Evolutionary conservation across 2,329 filamentous ascomycete genomes (phyloP).

Genomic region (Trichoderma simmonsii): DNA sequence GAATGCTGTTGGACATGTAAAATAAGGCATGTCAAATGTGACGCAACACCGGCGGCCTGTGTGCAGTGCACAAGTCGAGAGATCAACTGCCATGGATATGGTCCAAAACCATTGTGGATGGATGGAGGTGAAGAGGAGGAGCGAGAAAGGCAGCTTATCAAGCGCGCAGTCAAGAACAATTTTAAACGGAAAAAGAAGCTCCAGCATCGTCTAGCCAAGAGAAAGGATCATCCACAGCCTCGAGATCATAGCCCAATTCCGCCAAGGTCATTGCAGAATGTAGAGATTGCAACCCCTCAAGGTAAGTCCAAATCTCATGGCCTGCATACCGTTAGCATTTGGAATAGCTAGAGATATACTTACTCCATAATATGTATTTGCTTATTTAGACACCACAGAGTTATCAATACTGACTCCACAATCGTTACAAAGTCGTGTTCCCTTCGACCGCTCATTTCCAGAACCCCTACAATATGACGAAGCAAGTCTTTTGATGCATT

Average conservation of each 20-base stretch:
- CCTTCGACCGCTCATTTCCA: background rate
- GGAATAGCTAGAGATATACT: background rate
- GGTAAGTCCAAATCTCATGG: background rate
- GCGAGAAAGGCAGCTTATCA: background rate
- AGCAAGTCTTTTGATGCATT: background rate
- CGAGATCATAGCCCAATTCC: background rate
- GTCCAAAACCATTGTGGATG: background rate
- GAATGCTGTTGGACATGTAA: background rate
- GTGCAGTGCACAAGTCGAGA: background rate
- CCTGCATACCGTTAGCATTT: background rate
- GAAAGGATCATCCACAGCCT: background rate
- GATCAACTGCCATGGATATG: background rate
- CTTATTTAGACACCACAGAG: background rate
- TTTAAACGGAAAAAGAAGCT: background rate
- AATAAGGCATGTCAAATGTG: background rate
- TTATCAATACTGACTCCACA: background rate
- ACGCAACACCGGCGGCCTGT: background rate
- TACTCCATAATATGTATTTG: background rate
- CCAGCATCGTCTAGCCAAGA: background rate
- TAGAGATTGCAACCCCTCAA: background rate
- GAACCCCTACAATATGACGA: background rate
- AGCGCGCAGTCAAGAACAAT: background rate
- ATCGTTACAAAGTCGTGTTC: background rate
- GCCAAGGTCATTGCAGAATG: background rate
- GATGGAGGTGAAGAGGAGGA: background rate